phyloP scores from a whole-genome alignment of 352 stramenopile species.

The Phytophthora pinifolia region DNA sequence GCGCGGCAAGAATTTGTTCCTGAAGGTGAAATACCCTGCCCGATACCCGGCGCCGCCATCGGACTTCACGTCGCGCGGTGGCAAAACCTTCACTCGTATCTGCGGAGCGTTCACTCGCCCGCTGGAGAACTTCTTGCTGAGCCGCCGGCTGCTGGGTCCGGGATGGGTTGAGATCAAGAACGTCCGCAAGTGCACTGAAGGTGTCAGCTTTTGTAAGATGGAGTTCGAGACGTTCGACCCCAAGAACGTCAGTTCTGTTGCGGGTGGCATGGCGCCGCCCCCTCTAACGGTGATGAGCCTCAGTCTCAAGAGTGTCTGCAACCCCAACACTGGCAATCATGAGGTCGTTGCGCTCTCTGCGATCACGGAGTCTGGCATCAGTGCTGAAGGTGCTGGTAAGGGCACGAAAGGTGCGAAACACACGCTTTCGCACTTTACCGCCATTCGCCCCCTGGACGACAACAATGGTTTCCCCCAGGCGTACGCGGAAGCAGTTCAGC shows the following conservation, averaged over 20 bases:
- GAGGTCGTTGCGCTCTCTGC: constrained; percentile 92
- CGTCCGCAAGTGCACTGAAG: constrained; percentile 68
- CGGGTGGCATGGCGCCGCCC: constrained; percentile 72
- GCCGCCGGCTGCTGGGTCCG: constrained; percentile 96
- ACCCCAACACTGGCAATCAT: constrained; percentile 95
- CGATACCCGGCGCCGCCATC: constrained; percentile 87
- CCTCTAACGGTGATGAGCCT: constrained; percentile 96
- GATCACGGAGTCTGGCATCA: constrained; percentile 79
- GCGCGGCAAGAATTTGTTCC: constrained; percentile 93
- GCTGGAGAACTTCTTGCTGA: constrained; percentile 98
- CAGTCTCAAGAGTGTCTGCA: constrained; percentile 97
- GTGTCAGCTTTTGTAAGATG: constrained; percentile 92
- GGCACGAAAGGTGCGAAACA: constrained; percentile 37
- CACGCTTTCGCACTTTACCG: constrained; percentile 76
- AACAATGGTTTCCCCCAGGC: constrained; percentile 60
- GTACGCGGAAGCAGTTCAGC: constrained; percentile 53
- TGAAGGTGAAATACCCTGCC: constrained; percentile 98
- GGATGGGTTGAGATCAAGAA: constrained; percentile 96
- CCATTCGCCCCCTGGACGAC: constrained; percentile 72
- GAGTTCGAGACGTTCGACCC: constrained; percentile 93
- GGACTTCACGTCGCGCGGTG: constrained; percentile 87
- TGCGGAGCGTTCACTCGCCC: constrained; percentile 92
- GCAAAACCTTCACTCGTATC: constrained; percentile 93
- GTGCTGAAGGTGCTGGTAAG: constrained; percentile 49
- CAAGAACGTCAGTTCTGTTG: constrained; percentile 89